Conservation (phyloP, 768 basidiomycete species). For the Chalciporus piperatus region DNA sequence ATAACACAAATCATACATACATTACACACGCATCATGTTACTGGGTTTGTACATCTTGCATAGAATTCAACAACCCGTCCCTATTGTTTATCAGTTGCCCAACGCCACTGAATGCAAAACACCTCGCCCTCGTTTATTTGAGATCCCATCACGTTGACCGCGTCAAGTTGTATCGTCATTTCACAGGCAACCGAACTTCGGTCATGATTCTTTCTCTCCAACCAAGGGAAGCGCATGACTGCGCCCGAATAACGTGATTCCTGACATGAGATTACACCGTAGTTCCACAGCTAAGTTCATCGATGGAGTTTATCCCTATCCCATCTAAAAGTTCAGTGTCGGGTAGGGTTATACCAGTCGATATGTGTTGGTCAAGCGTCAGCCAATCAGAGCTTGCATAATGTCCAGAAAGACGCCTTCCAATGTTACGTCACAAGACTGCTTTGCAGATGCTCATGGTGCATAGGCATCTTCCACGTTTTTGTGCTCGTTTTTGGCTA, state of each 20-base stretch:
- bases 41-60: constrained; percentile 15
- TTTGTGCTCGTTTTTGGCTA: not conserved
- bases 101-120: not conserved
- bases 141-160: not conserved
- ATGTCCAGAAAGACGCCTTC: no score
- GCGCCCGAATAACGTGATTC: not conserved
- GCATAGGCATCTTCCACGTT: not conserved
- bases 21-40: constrained; percentile 20
- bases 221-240: not conserved
- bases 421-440: no score
- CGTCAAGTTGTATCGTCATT: constrained; percentile 9
- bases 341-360: no score
- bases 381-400: no score
- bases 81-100: constrained; percentile 8
- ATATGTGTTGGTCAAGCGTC: no score
- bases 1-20: constrained; percentile 28
- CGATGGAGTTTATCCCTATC: not conserved
- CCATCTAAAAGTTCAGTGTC: no score
- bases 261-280: not conserved
- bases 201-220: not conserved
- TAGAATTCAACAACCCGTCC: no score
- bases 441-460: no score
- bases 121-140: constrained; percentile 1
- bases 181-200: constrained; percentile 2
- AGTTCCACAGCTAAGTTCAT: not conserved